These are phyloP conservation scores for Backusella morwellensis DNA, from an alignment of 192 early-diverging fungal genomes.

Conservation along the genomic window DNA sequence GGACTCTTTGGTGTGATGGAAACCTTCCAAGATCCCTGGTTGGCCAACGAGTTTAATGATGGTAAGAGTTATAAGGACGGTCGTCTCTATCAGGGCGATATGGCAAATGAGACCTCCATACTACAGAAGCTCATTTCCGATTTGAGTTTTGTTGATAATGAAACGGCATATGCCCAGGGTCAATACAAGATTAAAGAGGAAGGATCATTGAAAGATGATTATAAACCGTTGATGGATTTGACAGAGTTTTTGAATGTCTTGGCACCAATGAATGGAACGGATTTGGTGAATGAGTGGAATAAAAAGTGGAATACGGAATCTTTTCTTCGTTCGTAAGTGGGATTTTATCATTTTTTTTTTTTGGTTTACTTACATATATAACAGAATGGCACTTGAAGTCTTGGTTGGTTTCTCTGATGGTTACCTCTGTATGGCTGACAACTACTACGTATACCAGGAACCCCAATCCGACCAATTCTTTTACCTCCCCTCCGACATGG, in stretches of 20 bases:
- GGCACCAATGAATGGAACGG: neutral
- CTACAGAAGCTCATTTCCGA: neutral
- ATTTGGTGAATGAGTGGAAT: neutral
- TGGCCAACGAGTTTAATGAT: constrained; percentile 2
- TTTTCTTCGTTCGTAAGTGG: constrained; percentile 16
- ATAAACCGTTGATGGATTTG: neutral
- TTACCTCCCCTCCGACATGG: constrained; percentile 23
- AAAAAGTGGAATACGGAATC: constrained; percentile 7
- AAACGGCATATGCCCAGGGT: neutral
- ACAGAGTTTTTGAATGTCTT: constrained; percentile 18
- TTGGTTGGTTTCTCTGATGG: constrained; percentile 18
- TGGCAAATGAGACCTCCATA: neutral
- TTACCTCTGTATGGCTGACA: constrained; percentile 11
- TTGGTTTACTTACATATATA: neutral
- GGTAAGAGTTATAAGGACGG: neutral
- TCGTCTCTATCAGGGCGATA: constrained; percentile 15
- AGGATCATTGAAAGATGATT: neutral
- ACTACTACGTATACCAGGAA: constrained; percentile 20
- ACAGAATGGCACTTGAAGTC: constrained; percentile 14
- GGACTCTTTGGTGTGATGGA: constrained; percentile 25
- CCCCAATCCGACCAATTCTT: neutral
- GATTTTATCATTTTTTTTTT: neutral
- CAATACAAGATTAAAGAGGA: constrained; percentile 12
- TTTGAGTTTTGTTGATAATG: neutral
- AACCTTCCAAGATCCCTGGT: constrained; percentile 13